phyloP scores from a whole-genome alignment of 306 rosid genomes.

The Castanea crenata region DNA sequence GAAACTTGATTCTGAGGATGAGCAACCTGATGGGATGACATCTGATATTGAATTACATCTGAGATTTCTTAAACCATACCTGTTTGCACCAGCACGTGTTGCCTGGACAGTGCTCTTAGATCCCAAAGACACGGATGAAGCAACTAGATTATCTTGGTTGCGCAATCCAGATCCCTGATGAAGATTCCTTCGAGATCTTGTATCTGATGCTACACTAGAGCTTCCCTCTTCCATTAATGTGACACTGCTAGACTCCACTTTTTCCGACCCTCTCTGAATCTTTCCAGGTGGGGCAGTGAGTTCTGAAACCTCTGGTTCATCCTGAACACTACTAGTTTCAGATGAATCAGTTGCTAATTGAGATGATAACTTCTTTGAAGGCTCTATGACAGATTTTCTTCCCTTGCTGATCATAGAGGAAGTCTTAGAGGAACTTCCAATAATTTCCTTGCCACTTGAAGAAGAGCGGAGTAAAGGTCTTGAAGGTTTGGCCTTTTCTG shows the following conservation, averaged over 20 bases:
- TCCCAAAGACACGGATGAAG: conserved; percentile 27
- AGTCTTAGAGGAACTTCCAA: conserved; percentile 77
- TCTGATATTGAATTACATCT: conserved; percentile 79
- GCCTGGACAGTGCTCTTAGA: conserved; percentile 43
- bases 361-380: conserved; percentile 49
- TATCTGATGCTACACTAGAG: conserved; percentile 57
- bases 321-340: conserved; percentile 75
- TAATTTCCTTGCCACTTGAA: conserved; percentile 62
- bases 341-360: conserved; percentile 67
- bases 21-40: conserved; percentile 54
- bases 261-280: conserved; percentile 44
- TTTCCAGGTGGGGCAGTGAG: conserved; percentile 43
- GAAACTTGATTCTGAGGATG: conserved; percentile 50
- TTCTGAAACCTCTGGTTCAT: conserved; percentile 62
- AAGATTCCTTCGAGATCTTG: conserved; percentile 54
- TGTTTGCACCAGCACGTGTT: conserved; percentile 50
- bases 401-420: conserved; percentile 38
- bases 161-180: conserved; percentile 52
- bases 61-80: conserved; percentile 81
- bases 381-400: conserved; percentile 50
- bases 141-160: conserved; percentile 42
- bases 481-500: conserved; percentile 58
- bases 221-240: conserved; percentile 57
- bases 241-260: conserved; percentile 34
- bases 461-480: conserved; percentile 51